Conservation (phyloP, 345 rosid genomes). For the Limnanthes douglasii region DNA sequence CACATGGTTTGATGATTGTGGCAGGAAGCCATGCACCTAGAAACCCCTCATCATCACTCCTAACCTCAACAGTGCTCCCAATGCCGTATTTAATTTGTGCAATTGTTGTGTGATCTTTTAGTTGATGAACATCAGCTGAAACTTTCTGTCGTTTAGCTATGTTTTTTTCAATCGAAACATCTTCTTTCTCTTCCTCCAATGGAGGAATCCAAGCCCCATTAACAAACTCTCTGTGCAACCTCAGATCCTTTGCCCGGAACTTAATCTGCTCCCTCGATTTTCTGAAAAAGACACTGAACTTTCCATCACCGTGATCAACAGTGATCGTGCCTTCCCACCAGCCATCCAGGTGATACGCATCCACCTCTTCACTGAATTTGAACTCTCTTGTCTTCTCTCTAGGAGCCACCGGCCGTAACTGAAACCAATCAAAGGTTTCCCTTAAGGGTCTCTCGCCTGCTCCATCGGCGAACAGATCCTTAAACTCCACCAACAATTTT, state of each 20-base stretch:
- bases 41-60: conserved; percentile 73
- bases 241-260: conserved; percentile 27
- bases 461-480: too few relatives aligned
- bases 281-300: conserved; percentile 23
- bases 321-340: conserved; percentile 56
- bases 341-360: conserved; percentile 43
- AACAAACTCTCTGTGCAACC: conserved; percentile 50
- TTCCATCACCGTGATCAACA: conserved; percentile 13
- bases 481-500: too few relatives aligned
- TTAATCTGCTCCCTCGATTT: conserved; percentile 26
- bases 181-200: too few relatives aligned
- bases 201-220: conserved; percentile 41
- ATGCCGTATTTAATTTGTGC: conserved; percentile 7
- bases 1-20: conserved; percentile 29
- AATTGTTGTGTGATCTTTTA: conserved; percentile 6
- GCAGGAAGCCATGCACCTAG: conserved; percentile 79
- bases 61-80: conserved; percentile 46
- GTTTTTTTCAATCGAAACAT: too few relatives aligned
- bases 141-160: conserved; percentile 17
- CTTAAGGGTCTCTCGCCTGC: too few relatives aligned
- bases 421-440: too few relatives aligned
- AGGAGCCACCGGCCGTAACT: too few relatives aligned
- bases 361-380: conserved; percentile 27
- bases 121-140: conserved; percentile 8
- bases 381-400: conserved; percentile 13